Base-by-base conservation (phyloP, 148 eudicot genomes). In the Vaccinium darrowii region DNA sequence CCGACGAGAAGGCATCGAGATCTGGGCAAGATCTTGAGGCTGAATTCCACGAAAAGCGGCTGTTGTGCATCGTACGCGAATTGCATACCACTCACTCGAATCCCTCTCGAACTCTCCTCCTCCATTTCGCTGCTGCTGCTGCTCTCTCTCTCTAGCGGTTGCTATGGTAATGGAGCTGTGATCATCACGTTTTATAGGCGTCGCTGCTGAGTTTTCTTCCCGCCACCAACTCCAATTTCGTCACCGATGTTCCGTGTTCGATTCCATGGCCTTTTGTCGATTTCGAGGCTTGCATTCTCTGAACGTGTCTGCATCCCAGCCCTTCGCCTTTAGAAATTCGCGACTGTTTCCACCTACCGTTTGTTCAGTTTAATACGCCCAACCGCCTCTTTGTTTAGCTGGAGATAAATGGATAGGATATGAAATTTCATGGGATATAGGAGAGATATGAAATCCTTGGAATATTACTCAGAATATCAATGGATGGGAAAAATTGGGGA, bases 1-100 rank as follows among this genome's bases (percentile, higher is more conserved):
- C 99, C 99, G 90, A 96, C 91, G 82, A 96, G 99, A 65, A 96
- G 98, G 85, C 99, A 96, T 4, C 97, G 97, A 83, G 99, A 94
- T 65, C 95, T 91, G 51, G 95, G 91, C 12, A 90, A 39, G 67
- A 96, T 82, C 2, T 90, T 85, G 89, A 96, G 94, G 76, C 52
- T 91, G 86, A 96, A 96, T n/a, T 94, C 94, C 63, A 93, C 85
- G 80, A 92, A 96, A 5, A 96, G 76, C 2, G 99, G 95, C 30
- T 85, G 75, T 57, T 92, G 90, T 23, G 82, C 84, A 21, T 94
- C 94, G 85, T 96, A 96, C 0, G 91, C 89, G 79, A 94, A 96
- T 88, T 96, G 98, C 99, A 96, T 94, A 5, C 93, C 97, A 50
- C 84, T 90, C 27, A 96, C 98, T 84, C 82, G 80, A 15, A 96